Evolutionary conservation across 345 rosid genomes (phyloP).

Genomic region (Acer negundo): DNA sequence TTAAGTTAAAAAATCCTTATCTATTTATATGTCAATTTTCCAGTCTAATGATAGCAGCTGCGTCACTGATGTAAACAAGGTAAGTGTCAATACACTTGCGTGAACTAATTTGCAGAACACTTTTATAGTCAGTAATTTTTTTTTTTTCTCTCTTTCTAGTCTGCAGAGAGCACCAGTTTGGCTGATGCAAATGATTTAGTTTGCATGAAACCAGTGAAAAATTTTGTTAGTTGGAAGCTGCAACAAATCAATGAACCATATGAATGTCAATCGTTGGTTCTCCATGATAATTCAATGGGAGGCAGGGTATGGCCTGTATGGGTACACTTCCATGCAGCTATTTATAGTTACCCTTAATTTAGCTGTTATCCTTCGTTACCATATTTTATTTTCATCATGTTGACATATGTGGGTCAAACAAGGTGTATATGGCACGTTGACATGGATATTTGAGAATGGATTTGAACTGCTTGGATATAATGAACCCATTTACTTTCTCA

Average conservation of each 20-base stretch:
- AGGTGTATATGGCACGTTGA: neutral
- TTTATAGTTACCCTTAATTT: neutral
- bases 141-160: neutral
- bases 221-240: slow-evolving; percentile 15
- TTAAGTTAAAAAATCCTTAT: slow-evolving; percentile 4
- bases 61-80: slow-evolving; percentile 5
- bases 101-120: neutral
- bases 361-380: neutral
- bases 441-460: neutral
- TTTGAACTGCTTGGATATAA: neutral
- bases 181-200: neutral
- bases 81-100: slow-evolving; percentile 2
- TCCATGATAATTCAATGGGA: slow-evolving; percentile 29
- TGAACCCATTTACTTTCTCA: neutral
- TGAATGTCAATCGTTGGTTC: slow-evolving; percentile 35
- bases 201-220: neutral
- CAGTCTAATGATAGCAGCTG: slow-evolving; percentile 19
- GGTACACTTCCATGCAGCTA: neutral
- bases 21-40: slow-evolving; percentile 11
- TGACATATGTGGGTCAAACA: neutral
- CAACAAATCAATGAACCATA: slow-evolving; percentile 34
- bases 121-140: neutral
- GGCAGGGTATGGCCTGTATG: slow-evolving; percentile 37
- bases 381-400: neutral
- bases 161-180: slow-evolving; percentile 3